Evolutionary conservation across 345 rosid genomes (phyloP).

Genomic region (Moricandia arvensis): DNA sequence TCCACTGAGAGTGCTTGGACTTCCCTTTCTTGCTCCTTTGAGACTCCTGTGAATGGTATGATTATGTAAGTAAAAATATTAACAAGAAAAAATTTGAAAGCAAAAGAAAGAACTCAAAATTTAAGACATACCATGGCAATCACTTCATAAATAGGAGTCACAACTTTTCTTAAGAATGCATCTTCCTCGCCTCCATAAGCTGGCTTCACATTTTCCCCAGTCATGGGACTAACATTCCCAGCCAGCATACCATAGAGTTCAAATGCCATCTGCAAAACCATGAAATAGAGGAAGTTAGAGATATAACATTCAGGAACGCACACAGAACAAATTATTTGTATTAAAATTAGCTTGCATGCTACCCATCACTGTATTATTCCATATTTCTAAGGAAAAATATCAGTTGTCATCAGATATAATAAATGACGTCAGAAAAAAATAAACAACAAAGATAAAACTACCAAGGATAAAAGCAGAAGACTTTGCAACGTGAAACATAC

Average conservation of each 20-base stretch:
- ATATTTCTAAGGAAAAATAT: too few relatives aligned
- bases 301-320: too few relatives aligned
- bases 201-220: conserved; percentile 97
- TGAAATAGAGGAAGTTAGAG: not conserved
- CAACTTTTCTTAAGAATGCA: conserved; percentile 90
- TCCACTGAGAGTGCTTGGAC: conserved; percentile 99
- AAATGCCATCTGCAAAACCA: conserved; percentile 79
- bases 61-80: not conserved
- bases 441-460: too few relatives aligned
- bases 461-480: too few relatives aligned
- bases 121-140: conserved; percentile 57
- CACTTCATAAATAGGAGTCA: conserved; percentile 85
- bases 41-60: conserved; percentile 69
- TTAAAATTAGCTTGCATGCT: not conserved
- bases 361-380: too few relatives aligned
- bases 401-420: conserved; percentile 6
- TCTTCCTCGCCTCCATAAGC: conserved; percentile 98
- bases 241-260: conserved; percentile 98
- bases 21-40: conserved; percentile 73
- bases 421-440: not conserved
- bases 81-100: conserved; percentile 2
- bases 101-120: not conserved
- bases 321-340: not conserved
- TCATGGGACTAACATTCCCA: conserved; percentile 96
- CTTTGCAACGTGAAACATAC: conserved; percentile 42